Evolutionary conservation across 2,329 filamentous ascomycete genomes (phyloP), one percentile per base, ranked within the genome.

Genomic region (Corynespora cassiicola): DNA sequence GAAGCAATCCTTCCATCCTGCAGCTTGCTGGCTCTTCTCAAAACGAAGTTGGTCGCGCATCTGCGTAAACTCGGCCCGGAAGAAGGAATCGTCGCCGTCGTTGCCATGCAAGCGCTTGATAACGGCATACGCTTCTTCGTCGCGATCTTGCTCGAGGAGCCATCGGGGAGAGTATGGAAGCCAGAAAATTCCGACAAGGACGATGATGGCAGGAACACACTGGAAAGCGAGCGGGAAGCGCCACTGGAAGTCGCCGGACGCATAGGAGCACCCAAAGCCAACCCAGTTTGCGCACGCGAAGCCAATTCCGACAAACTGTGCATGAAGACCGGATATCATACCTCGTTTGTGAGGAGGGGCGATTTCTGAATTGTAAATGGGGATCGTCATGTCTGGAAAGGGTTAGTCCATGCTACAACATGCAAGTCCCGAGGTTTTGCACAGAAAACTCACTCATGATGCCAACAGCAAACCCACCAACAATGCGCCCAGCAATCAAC

Each of bases 351-450:
- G 57, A 3, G 76, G 73, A 27, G 77, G 77, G 7, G 83, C 79
- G 24, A 86, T 75, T 60, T 86, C 83, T 16, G 80, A 77, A 17
- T 85, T 77, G 56, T 85, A 86, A 14, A 85, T 81, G 7, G 82
- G 80, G 4, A 84, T 45, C 5, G 39, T 43, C 39, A 43, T 43
- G 15, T 39, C 35, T 39, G 12, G 11, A 10, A 38, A 20, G 7
- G 10, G 35, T 7, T 7, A 12, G 12, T 10, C 8, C 8, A 12
- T 3, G 12, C 8, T 10, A 15, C 14, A 11, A 25, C 7, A 24
- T 18, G n/a, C n/a, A n/a, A n/a, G n/a, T n/a, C n/a, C n/a, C n/a
- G n/a, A n/a, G n/a, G n/a, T n/a, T 9, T 25, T 27, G 14, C 15
- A 40, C 24, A 30, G 18, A 6, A 31, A 51, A n/a, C 62, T 37